Base-by-base conservation (phyloP, 2,329 filamentous ascomycete species). In the Colletotrichum cuscutae region DNA sequence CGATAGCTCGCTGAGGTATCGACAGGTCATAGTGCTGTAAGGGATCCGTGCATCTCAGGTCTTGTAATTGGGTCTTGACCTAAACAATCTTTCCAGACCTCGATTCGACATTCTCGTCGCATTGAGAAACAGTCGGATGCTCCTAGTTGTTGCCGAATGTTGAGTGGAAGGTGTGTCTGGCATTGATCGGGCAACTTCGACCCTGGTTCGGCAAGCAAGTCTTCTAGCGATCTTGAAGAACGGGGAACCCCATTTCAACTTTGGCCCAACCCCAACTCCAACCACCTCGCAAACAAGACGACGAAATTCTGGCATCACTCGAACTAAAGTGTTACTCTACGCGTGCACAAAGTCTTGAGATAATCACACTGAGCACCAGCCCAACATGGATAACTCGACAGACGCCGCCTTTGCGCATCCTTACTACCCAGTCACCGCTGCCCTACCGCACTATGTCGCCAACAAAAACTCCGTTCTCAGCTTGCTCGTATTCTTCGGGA, bases 341-440 rank as follows among this genome's bases (percentile, higher is more conserved):
- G 42, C 42, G 5, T 32, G 42, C 19, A 32, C 5, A 26, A 54
- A 13, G 3, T 54, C 22, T 28, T 13, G 6, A 24, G 22, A 54
- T 5, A 54, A 24, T 54, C 22, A 7, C 13, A 54, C 4, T 6
- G 24, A 24, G 11, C n/a, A 11, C 12, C 52, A 26, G 26, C 4
- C 11, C 61, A 13, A n/a, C 7, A 54, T 59, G 65, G 15, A 42
- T 12, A 46, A 42, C 5, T 22, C 22, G 13, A 22, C 22, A 8
- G 28, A 49, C 32, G n/a, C n/a, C 26, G 19, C 9, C 15, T 64
- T 26, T 19, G 15, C 35, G 24, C 87, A 90, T 75, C 88, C 89
- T 0, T 90, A 90, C 75, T 86, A 85, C 75, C 89, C 89, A 0
- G 77, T 78, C 3, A 80, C 81, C 56, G 82, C 84, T 19, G 70